Evolutionary conservation across 73 alveolate genomes (phyloP), one percentile per base, ranked within the genome.

Genomic region (Paramecium bursaria): DNA sequence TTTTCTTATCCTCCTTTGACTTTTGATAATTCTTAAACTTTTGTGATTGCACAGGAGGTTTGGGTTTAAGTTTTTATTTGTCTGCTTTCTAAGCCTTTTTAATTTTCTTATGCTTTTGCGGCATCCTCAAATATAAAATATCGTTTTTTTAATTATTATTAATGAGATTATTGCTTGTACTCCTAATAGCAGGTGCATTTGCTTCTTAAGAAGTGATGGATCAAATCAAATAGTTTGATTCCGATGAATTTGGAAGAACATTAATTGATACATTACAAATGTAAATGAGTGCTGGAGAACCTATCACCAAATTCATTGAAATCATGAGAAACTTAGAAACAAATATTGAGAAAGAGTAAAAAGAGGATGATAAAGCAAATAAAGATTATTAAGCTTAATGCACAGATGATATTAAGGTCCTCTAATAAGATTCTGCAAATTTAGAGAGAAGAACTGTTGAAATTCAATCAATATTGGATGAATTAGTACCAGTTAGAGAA

Each of bases 231-330:
- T 53, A 44, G 44, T 35, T 67, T 67, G 82, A 67, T 67, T n/a
- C 33, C 33, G 82, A 67, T 67, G 82, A 67, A 67, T 67, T 67
- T 67, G 82, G 82, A 13, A 67, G 57, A 67, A 67, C 82, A 31
- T 67, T 67, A 10, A 67, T 67, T 39, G 82, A 67, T 42, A 67
- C 82, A 21, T 29, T 67, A 2, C 27, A 67, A 67, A 42, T 67
- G 60, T 4, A 67, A 67, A 33, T 67, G 55, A 42, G 82, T 19
- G 44, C 60, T 11, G 82, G 82, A 19, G 82, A 67, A 67, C 82
- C 82, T 0, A 67, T 67, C 35, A 35, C 60, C 50, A 19, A 42
- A 13, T 67, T 67, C 25, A 67, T 42, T 67, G 82, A 67, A 42
- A 67, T 67, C 6, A 67, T 67, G 82, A 67, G 82, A 42, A 67